Percentiles rank a stretch among this genome's conserved stretches.
Conservation (phyloP, 352 stramenopile genomes). For the Phytophthora multivora region DNA sequence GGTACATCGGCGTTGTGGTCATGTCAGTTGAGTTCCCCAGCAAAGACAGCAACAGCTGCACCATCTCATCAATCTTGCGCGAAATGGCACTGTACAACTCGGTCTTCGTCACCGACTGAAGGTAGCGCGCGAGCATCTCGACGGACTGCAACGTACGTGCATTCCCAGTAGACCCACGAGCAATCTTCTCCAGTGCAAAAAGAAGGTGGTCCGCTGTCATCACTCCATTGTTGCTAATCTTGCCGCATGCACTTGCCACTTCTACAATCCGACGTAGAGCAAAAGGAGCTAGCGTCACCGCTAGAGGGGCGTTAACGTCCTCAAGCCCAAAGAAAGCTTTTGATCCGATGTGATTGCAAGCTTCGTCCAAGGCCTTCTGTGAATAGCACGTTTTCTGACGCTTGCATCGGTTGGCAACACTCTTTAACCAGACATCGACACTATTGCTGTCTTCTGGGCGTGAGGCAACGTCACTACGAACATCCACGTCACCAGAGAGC, state of each 20-base stretch:
- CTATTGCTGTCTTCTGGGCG: background rate
- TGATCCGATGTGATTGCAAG: slow-evolving; percentile 51
- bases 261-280: slow-evolving; percentile 60
- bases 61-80: slow-evolving; percentile 23
- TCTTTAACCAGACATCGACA: slow-evolving; percentile 37
- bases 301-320: slow-evolving; percentile 19
- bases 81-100: slow-evolving; percentile 44
- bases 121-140: slow-evolving; percentile 53
- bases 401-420: slow-evolving; percentile 34
- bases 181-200: slow-evolving; percentile 69
- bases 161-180: slow-evolving; percentile 19
- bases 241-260: slow-evolving; percentile 37
- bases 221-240: slow-evolving; percentile 8
- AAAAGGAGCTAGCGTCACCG: slow-evolving; percentile 56
- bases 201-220: slow-evolving; percentile 58
- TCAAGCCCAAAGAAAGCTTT: slow-evolving; percentile 49
- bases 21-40: slow-evolving; percentile 30
- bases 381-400: slow-evolving; percentile 25
- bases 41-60: slow-evolving; percentile 17
- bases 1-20: slow-evolving; percentile 43
- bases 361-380: slow-evolving; percentile 44
- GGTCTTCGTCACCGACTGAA: slow-evolving; percentile 59
- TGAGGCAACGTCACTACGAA: background rate
- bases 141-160: slow-evolving; percentile 15
- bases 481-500: slow-evolving; percentile 24